Evolutionary conservation across 2,329 filamentous ascomycete species (phyloP).

Genomic region (Trichoderma hamatum): DNA sequence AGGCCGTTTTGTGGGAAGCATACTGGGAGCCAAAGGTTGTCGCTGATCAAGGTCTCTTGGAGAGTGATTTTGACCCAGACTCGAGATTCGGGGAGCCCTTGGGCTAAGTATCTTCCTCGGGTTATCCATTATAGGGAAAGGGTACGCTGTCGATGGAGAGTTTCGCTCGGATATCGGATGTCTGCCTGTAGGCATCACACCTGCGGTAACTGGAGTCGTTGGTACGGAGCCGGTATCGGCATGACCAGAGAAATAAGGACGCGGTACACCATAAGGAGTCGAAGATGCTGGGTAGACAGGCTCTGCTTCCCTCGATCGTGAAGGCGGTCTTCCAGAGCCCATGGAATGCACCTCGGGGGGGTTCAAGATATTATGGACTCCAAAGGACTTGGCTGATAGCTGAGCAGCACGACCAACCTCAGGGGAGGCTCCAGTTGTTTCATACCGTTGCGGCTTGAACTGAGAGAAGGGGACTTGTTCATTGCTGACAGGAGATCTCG

Average conservation of each 20-base stretch:
- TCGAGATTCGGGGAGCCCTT: constrained; percentile 37
- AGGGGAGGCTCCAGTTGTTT: constrained; percentile 31
- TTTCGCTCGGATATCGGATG: constrained; percentile 38
- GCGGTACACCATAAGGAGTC: constrained; percentile 32
- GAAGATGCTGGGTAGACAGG: constrained; percentile 30
- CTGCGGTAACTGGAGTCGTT: constrained; percentile 38
- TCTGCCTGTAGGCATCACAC: constrained; percentile 35
- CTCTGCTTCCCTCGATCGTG: constrained; percentile 32
- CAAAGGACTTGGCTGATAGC: constrained; percentile 37
- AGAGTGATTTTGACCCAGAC: constrained; percentile 34
- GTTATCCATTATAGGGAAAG: constrained; percentile 38
- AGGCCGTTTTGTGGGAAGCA: constrained; percentile 40
- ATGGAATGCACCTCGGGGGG: constrained; percentile 38
- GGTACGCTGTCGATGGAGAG: constrained; percentile 38
- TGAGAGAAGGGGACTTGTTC: constrained; percentile 35
- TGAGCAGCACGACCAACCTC: constrained; percentile 34
- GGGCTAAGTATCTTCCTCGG: constrained; percentile 40
- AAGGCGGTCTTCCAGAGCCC: constrained; percentile 28
- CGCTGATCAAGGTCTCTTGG: constrained; percentile 35
- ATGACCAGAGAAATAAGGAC: constrained; percentile 36
- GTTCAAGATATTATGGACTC: constrained; percentile 46
- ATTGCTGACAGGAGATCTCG: constrained; percentile 48
- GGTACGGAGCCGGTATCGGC: constrained; percentile 40
- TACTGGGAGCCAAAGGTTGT: constrained; percentile 30
- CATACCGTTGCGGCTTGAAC: constrained; percentile 32